Conservation (phyloP, 1,139 yeast genomes). For the Lipomyces yarrowii region DNA sequence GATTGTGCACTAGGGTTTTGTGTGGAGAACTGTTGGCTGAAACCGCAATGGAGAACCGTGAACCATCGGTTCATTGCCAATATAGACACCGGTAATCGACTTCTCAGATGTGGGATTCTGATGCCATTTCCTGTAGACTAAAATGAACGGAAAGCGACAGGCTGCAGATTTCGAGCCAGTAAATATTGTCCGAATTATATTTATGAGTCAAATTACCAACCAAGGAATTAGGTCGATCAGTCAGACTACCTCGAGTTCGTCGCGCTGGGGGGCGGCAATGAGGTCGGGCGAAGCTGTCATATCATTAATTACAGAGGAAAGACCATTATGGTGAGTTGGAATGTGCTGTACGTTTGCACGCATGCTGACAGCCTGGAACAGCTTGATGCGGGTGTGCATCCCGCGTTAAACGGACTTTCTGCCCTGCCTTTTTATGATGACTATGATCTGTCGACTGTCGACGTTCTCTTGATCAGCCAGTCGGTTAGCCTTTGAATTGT, state of each 20-base stretch:
- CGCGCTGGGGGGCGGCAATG: constrained; percentile 99
- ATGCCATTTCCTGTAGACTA: background rate
- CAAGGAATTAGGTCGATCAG: constrained; percentile 20
- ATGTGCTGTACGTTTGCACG: background rate
- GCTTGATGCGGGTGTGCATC: constrained; percentile 96
- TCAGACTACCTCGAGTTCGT: constrained; percentile 62
- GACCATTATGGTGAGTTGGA: constrained; percentile 68
- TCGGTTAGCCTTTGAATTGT: constrained; percentile 18
- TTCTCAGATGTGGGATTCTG: background rate
- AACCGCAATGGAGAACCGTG: background rate
- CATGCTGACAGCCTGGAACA: constrained; percentile 11
- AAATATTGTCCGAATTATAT: background rate
- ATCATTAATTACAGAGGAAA: constrained; percentile 89
- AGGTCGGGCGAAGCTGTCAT: constrained; percentile 96
- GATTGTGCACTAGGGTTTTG: too few species aligned
- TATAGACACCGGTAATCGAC: background rate
- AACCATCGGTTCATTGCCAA: background rate
- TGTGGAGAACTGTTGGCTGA: background rate
- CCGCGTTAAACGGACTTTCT: constrained; percentile 87
- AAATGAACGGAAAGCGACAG: constrained; percentile 7
- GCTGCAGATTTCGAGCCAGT: constrained; percentile 11
- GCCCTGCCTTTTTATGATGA: constrained; percentile 95
- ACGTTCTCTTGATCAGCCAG: constrained; percentile 83
- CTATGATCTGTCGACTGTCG: constrained; percentile 85
- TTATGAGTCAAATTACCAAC: background rate